phyloP scores from a whole-genome alignment of 345 rosid genomes.

The Euphorbia pulcherrima region DNA sequence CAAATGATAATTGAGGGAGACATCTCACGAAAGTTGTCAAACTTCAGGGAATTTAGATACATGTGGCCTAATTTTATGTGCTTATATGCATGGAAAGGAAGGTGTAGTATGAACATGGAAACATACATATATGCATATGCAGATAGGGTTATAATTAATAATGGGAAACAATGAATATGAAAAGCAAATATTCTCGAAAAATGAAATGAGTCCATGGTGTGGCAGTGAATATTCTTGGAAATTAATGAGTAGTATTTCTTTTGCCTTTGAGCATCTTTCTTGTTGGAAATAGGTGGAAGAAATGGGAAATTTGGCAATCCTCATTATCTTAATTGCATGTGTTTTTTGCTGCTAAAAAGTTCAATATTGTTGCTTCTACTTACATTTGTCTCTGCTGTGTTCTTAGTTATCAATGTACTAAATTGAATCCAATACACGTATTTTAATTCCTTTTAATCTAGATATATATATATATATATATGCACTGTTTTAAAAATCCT shows the following conservation, averaged over 20 bases:
- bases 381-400: neutral
- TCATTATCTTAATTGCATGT: neutral
- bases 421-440: too few relatives aligned
- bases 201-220: neutral
- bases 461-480: too few relatives aligned
- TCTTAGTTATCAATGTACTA: too few relatives aligned
- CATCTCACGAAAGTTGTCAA: too few relatives aligned
- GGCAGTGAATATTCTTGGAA: slow-evolving; percentile 23
- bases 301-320: slow-evolving; percentile 2
- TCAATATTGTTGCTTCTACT: neutral
- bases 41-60: too few relatives aligned
- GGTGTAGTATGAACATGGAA: neutral
- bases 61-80: too few relatives aligned
- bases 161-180: neutral
- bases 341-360: neutral
- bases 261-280: slow-evolving; percentile 15
- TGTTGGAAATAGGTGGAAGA: slow-evolving; percentile 10
- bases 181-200: slow-evolving; percentile 2
- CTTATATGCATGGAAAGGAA: too few relatives aligned
- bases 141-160: neutral
- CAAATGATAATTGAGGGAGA: too few relatives aligned
- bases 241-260: neutral
- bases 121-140: neutral
- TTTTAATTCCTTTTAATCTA: too few relatives aligned
- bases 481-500: too few relatives aligned